phyloP scores from a whole-genome alignment of 1,284 basidiomycete species.

The Pseudozyma pruni region DNA sequence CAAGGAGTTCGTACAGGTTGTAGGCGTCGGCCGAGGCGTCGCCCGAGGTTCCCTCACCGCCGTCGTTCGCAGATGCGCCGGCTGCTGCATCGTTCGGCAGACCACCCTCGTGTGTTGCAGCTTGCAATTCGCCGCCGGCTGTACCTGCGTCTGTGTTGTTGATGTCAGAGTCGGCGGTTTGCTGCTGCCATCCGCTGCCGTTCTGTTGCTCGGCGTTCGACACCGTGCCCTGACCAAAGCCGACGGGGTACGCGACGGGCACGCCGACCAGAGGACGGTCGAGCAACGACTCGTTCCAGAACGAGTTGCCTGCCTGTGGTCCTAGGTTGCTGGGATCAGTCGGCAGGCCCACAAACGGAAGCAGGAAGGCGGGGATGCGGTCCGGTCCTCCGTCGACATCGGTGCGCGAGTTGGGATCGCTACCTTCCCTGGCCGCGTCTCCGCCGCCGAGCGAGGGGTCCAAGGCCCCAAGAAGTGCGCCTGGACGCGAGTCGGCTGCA shows the following conservation, averaged over 20 bases:
- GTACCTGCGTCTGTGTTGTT: slow-evolving; percentile 1
- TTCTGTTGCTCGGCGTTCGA: slow-evolving; percentile 27
- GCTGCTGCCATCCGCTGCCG: slow-evolving; percentile 24
- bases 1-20: slow-evolving; percentile 45
- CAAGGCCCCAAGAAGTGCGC: slow-evolving; percentile 24
- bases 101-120: slow-evolving; percentile 13
- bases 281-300: slow-evolving; percentile 48
- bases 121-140: neutral
- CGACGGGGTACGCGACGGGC: slow-evolving; percentile 44
- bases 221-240: slow-evolving; percentile 30
- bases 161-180: slow-evolving; percentile 6
- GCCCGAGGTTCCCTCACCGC: slow-evolving; percentile 5
- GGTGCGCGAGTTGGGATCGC: slow-evolving; percentile 12
- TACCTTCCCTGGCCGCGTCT: slow-evolving; percentile 8
- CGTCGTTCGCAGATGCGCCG: neutral
- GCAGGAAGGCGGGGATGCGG: slow-evolving; percentile 37
- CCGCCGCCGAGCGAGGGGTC: slow-evolving; percentile 30
- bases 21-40: slow-evolving; percentile 33
- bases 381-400: slow-evolving; percentile 37
- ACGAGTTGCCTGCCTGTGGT: slow-evolving; percentile 36
- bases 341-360: slow-evolving; percentile 50
- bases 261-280: slow-evolving; percentile 45
- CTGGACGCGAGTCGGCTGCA: slow-evolving; percentile 9
- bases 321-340: slow-evolving; percentile 40
- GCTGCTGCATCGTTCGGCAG: slow-evolving; percentile 5